A percentile compares a stretch with the other conserved stretches of the same genome.
Evolutionary conservation across 78 protist genomes (phyloP).

Genomic region (Protostelium mycophagum): DNA sequence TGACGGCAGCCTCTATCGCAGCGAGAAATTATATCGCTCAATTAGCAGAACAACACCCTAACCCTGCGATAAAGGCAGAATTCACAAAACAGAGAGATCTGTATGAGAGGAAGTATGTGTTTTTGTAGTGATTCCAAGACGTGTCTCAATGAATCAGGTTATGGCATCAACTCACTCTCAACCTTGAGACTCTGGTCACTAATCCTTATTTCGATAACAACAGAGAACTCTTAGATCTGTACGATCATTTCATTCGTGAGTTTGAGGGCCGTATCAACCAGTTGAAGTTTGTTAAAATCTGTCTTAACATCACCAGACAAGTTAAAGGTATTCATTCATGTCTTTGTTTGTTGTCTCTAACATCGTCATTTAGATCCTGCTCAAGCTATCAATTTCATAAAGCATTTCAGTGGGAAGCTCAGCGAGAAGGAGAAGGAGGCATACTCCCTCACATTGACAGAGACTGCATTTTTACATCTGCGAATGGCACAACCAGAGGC

Average conservation of each 20-base stretch:
- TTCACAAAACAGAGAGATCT: not conserved
- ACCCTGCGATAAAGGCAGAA: not conserved
- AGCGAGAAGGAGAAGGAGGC: not conserved
- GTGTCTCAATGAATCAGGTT: conserved; percentile 8
- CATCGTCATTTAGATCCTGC: not conserved
- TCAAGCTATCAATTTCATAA: not conserved
- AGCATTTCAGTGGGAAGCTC: not conserved
- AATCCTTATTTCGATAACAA: conserved; percentile 23
- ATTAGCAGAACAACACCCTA: not conserved
- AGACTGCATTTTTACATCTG: not conserved
- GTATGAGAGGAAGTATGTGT: not conserved
- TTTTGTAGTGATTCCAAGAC: not conserved
- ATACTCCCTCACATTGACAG: not conserved
- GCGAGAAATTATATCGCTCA: not conserved
- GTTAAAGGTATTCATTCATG: conserved; percentile 26
- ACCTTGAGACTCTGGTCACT: conserved; percentile 15
- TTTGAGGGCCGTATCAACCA: conserved; percentile 62
- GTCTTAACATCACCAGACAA: conserved; percentile 34
- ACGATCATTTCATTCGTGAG: conserved; percentile 51
- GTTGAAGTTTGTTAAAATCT: conserved; percentile 45
- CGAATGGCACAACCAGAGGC: not conserved
- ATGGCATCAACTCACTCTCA: conserved; percentile 57
- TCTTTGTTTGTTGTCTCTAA: conserved; percentile 21
- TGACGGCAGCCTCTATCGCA: not conserved
- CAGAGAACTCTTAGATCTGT: conserved; percentile 35